phyloP scores from a whole-genome alignment of 73 alveolate genomes.

The Paramecium biaurelia region DNA sequence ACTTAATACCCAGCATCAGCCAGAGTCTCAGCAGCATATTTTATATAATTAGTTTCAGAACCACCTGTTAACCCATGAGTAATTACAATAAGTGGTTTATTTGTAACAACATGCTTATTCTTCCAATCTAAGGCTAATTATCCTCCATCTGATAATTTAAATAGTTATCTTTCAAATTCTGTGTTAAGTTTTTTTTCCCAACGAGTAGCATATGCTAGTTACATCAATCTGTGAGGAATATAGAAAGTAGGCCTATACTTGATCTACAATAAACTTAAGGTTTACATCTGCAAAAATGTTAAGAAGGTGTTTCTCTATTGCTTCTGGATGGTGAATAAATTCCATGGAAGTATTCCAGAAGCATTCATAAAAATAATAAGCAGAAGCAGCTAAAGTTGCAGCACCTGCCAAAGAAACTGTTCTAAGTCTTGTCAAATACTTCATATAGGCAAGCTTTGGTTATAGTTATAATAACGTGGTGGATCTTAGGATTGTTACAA shows the following conservation, averaged over 20 bases:
- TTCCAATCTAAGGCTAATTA: slow-evolving; percentile 57
- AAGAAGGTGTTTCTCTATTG: neutral
- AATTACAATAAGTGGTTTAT: slow-evolving; percentile 38
- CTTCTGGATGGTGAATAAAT: slow-evolving; percentile 42
- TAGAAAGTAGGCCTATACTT: slow-evolving; percentile 35
- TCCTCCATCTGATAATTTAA: slow-evolving; percentile 61
- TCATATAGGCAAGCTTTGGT: neutral
- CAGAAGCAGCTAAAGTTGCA: neutral
- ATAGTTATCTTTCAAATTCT: slow-evolving; percentile 25
- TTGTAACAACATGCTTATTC: slow-evolving; percentile 27
- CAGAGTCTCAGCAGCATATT: slow-evolving; percentile 12
- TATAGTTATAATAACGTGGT: neutral
- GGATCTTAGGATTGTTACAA: slow-evolving; percentile 17
- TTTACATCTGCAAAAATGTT: neutral
- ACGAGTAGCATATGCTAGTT: slow-evolving; percentile 45
- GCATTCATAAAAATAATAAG: neutral
- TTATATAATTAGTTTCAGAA: slow-evolving; percentile 56
- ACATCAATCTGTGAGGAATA: slow-evolving; percentile 11
- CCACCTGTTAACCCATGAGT: slow-evolving; percentile 67
- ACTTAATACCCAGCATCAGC: slow-evolving; percentile 27
- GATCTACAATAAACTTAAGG: neutral
- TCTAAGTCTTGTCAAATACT: neutral
- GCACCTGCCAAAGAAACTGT: neutral
- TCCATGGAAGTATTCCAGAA: slow-evolving; percentile 24
- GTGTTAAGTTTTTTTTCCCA: neutral